Conservation (phyloP, 225 moss, liverwort and hornwort genomes). For the Polytrichum formosum region DNA sequence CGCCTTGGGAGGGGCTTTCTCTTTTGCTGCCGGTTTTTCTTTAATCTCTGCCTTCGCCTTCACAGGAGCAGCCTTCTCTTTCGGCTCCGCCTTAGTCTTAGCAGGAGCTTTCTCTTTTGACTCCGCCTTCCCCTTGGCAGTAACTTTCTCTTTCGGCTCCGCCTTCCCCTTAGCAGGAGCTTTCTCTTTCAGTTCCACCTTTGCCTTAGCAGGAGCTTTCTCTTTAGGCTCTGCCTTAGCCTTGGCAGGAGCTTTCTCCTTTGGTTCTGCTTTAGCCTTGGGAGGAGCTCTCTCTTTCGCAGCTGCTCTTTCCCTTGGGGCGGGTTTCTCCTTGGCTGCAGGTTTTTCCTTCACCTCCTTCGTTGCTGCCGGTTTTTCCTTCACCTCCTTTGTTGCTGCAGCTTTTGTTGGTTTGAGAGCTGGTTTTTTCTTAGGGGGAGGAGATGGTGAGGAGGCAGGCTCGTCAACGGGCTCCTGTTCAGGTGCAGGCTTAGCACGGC, state of each 20-base stretch:
- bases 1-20: constrained; percentile 18
- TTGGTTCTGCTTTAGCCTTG: constrained; percentile 6
- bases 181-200: constrained; percentile 17
- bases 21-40: constrained; percentile 10
- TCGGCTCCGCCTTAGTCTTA: neutral
- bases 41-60: constrained; percentile 14
- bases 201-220: constrained; percentile 18
- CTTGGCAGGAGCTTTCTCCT: constrained; percentile 14
- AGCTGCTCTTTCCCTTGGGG: constrained; percentile 13
- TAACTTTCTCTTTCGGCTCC: constrained; percentile 8
- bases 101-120: constrained; percentile 2
- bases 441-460: neutral
- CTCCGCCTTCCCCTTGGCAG: constrained; percentile 6
- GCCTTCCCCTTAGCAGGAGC: constrained; percentile 15
- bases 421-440: constrained; percentile 25
- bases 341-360: constrained; percentile 21
- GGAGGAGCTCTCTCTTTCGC: constrained; percentile 8
- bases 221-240: constrained; percentile 19
- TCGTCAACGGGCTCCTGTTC: neutral
- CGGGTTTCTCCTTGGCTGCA: constrained; percentile 16
- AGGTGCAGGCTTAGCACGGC: constrained; percentile 28
- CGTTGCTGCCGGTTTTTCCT: too few relatives aligned
- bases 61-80: constrained; percentile 12
- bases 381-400: too few relatives aligned
- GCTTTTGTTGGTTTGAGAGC: neutral